Evolutionary conservation across 352 stramenopile genomes (phyloP).

Genomic region (Globisporangium solare): DNA sequence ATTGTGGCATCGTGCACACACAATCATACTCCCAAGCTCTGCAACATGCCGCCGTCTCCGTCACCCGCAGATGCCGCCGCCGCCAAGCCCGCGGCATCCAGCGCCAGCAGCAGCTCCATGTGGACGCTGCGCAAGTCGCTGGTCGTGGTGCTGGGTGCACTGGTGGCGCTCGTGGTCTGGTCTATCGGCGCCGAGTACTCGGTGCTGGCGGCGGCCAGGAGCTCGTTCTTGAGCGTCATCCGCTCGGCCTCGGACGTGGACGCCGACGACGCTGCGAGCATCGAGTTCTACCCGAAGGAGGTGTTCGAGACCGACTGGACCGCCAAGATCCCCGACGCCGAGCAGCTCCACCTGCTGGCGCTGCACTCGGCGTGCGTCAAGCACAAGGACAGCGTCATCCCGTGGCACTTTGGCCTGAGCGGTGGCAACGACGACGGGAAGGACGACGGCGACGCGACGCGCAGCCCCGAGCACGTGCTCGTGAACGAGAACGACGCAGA

Average conservation of each 20-base stretch:
- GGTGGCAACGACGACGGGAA: constrained; percentile 6
- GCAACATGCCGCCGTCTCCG: too few relatives aligned
- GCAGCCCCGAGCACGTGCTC: constrained; percentile 16
- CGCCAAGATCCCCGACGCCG: constrained; percentile 12
- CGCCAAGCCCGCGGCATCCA: too few relatives aligned
- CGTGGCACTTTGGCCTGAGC: constrained; percentile 22
- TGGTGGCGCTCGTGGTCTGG: constrained; percentile 13
- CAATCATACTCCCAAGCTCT: too few relatives aligned
- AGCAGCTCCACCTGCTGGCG: constrained; percentile 39
- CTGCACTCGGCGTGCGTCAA: constrained; percentile 31
- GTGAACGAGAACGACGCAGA: constrained; percentile 26
- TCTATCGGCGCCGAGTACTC: constrained; percentile 16
- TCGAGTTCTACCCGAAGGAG: constrained; percentile 9
- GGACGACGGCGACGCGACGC: constrained; percentile 9
- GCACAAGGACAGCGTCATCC: constrained; percentile 25
- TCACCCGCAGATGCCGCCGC: too few relatives aligned
- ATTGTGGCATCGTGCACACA: too few relatives aligned
- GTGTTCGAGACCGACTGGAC: constrained; percentile 18
- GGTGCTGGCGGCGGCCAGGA: constrained; percentile 11
- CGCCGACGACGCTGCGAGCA: not conserved
- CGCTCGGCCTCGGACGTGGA: constrained; percentile 6
- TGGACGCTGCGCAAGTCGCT: constrained; percentile 11
- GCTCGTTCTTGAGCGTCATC: constrained; percentile 14
- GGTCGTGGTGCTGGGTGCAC: constrained; percentile 8
- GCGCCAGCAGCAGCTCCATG: not conserved